A percentile compares a stretch with the other conserved stretches of the same genome.
Conservation (phyloP, 2,329 filamentous ascomycete species). For the Dryadomyces sulphureus region DNA sequence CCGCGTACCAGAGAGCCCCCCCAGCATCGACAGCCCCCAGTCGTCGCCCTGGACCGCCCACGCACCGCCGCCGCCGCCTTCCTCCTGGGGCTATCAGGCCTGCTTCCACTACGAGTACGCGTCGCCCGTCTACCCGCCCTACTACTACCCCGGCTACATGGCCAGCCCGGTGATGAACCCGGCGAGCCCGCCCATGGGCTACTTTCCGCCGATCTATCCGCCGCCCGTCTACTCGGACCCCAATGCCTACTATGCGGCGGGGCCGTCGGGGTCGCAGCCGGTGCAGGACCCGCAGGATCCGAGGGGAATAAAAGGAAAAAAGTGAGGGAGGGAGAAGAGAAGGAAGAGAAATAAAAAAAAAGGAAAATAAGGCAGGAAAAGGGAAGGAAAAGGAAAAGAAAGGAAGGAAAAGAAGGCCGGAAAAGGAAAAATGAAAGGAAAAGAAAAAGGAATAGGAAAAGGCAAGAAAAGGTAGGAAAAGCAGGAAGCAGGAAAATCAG, state of each 20-base stretch:
- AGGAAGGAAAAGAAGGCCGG: too few relatives aligned
- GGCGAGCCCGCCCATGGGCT: not conserved
- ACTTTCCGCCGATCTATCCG: not conserved
- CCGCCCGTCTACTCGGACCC: too few relatives aligned
- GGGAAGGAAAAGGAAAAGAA: too few relatives aligned
- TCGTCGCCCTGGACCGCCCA: not conserved
- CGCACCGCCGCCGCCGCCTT: not conserved
- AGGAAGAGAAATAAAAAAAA: too few relatives aligned
- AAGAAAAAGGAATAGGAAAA: too few relatives aligned
- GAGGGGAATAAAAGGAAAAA: not conserved
- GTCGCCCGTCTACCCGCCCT: not conserved
- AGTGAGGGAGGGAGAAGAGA: too few relatives aligned
- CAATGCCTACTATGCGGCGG: not conserved
- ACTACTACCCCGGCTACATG: not conserved
- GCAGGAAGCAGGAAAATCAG: too few relatives aligned
- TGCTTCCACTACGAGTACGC: not conserved
- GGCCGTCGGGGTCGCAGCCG: too few relatives aligned
- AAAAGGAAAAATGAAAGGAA: too few relatives aligned
- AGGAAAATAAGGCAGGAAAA: too few relatives aligned
- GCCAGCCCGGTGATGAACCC: not conserved
- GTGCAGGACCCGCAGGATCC: not conserved
- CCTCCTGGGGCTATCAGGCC: not conserved
- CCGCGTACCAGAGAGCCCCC: not conserved
- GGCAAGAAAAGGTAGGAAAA: too few relatives aligned
- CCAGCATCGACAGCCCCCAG: not conserved